Conservation (phyloP, 345 rosid genomes). For the Durio zibethinus region DNA sequence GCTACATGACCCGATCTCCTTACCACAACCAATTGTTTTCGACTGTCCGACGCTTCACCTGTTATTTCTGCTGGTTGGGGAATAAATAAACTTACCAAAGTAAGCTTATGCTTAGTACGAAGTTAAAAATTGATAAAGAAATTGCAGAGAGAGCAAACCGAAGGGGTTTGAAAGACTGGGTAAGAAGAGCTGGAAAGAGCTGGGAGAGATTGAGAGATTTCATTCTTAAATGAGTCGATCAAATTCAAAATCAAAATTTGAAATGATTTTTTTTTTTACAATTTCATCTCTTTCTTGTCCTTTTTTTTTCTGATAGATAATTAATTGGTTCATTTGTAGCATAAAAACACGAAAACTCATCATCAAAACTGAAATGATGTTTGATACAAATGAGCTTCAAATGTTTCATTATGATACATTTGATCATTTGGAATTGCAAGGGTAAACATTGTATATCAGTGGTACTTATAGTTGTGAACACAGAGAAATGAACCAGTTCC, state of each 20-base stretch:
- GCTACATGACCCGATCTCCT: conserved; percentile 68
- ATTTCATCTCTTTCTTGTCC: too few relatives aligned
- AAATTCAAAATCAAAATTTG: too few relatives aligned
- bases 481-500: neutral
- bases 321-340: neutral
- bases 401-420: too few relatives aligned
- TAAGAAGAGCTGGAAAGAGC: conserved; percentile 50
- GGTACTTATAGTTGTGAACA: neutral
- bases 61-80: conserved; percentile 36
- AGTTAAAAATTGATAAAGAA: neutral
- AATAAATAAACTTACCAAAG: neutral
- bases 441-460: neutral
- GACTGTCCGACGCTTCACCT: conserved; percentile 26
- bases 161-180: conserved; percentile 40
- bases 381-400: neutral
- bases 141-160: conserved; percentile 26
- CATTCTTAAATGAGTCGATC: too few relatives aligned
- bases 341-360: neutral
- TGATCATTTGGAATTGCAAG: neutral
- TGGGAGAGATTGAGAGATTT: conserved; percentile 63
- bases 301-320: too few relatives aligned
- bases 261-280: too few relatives aligned
- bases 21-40: conserved; percentile 39
- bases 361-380: neutral
- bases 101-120: neutral